phyloP scores from a whole-genome alignment of 2,329 filamentous ascomycete species.

The Fusarium sp. region DNA sequence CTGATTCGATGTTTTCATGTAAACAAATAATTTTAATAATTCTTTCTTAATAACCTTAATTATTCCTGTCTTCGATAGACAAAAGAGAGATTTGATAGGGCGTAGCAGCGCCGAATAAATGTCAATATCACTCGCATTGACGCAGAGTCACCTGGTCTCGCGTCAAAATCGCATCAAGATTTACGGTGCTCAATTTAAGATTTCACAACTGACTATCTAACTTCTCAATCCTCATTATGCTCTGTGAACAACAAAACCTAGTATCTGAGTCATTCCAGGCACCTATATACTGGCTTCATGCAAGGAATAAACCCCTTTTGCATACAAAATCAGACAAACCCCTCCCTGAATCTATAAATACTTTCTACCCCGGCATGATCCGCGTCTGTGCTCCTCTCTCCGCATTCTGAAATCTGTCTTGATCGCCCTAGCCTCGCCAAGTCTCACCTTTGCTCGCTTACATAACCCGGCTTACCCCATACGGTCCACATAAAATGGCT shows the following conservation, averaged over 20 bases:
- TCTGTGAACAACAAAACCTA: background rate
- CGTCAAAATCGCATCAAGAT: background rate
- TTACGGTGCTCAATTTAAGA: background rate
- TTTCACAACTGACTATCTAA: background rate
- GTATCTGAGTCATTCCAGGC: background rate
- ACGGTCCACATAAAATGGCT: constrained; percentile 24
- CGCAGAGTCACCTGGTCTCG: background rate
- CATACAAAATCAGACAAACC: too few species aligned
- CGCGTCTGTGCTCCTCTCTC: background rate
- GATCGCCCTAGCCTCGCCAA: background rate
- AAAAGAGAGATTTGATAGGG: background rate
- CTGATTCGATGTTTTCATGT: fast-evolving
- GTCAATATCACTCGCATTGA: background rate
- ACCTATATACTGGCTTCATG: too few species aligned
- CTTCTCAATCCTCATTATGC: background rate
- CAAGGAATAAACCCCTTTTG: too few species aligned
- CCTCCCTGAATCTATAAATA: background rate
- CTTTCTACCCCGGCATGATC: background rate
- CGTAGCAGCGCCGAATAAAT: background rate
- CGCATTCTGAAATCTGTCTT: background rate
- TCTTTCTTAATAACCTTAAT: fast-evolving
- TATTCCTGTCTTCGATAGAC: fast-evolving
- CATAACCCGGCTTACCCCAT: constrained; percentile 22
- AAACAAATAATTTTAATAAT: too few species aligned
- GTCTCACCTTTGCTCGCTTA: background rate